Percentiles rank a stretch among this genome's conserved stretches.
phyloP scores from a whole-genome alignment of 768 basidiomycete species.

The Pisolithus microcarpus region DNA sequence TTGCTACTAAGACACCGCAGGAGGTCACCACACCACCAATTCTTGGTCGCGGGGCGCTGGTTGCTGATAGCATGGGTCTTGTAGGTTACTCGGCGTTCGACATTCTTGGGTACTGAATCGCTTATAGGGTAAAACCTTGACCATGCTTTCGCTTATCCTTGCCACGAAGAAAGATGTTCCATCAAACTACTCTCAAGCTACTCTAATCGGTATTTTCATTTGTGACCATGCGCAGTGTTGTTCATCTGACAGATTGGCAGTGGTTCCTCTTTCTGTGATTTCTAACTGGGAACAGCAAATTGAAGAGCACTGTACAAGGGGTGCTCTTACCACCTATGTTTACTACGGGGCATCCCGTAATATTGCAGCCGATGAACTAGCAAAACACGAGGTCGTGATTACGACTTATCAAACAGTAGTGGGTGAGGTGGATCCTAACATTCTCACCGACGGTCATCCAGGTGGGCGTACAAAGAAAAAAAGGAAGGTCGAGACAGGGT shows the following conservation, averaged over 20 bases:
- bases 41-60: constrained; percentile 79
- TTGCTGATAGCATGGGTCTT: constrained; percentile 85
- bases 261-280: constrained; percentile 75
- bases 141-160: constrained; percentile 75
- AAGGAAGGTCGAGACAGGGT: constrained; percentile 48
- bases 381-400: constrained; percentile 68
- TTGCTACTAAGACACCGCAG: constrained; percentile 80
- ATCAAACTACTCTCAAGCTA: constrained; percentile 51
- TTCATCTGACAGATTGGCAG: constrained; percentile 30
- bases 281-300: constrained; percentile 89
- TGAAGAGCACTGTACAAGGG: constrained; percentile 57
- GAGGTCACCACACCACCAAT: constrained; percentile 40
- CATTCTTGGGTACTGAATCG: constrained; percentile 3
- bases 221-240: neutral
- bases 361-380: constrained; percentile 51
- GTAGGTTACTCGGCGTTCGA: constrained; percentile 22
- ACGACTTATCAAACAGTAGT: constrained; percentile 76
- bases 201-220: constrained; percentile 59
- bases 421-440: constrained; percentile 38
- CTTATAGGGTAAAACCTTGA: constrained; percentile 82
- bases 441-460: constrained; percentile 10
- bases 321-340: constrained; percentile 45
- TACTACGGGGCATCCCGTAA: constrained; percentile 71
- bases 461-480: constrained; percentile 40
- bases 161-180: constrained; percentile 66